These are phyloP conservation scores for Penicillium sp. DNA, from an alignment of 2,329 filamentous ascomycete genomes.

Conservation along the genomic window DNA sequence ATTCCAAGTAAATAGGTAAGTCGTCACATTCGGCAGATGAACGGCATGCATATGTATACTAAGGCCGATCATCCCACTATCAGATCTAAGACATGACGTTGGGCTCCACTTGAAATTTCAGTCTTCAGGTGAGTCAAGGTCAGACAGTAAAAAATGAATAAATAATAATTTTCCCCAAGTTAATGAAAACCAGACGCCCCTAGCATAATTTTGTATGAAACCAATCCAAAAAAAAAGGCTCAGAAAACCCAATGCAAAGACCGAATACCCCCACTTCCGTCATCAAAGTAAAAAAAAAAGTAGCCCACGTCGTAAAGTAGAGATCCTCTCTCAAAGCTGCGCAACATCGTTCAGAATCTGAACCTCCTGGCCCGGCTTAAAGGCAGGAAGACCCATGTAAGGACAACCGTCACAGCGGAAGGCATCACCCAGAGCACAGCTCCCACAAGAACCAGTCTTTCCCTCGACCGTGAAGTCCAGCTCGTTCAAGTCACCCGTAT, in stretches of 20 bases:
- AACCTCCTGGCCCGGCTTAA: constrained; percentile 95
- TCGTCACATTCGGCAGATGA: not conserved
- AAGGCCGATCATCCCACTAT: constrained; percentile 3
- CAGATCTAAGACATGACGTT: constrained; percentile 6
- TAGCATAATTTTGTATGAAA: constrained; percentile 3
- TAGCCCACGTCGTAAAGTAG: not conserved
- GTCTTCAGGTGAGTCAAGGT: not conserved
- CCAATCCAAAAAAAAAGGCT: not conserved
- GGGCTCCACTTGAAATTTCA: constrained; percentile 3
- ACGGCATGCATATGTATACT: not conserved
- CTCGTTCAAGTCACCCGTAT: constrained; percentile 65
- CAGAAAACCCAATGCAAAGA: not conserved
- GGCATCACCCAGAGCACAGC: constrained; percentile 86
- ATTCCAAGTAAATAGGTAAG: not conserved
- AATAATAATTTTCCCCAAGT: not conserved
- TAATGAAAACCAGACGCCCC: not conserved
- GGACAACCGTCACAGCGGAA: constrained; percentile 68
- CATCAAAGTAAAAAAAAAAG: constrained; percentile 1
- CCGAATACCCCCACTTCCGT: not conserved
- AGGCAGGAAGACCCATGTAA: constrained; percentile 84
- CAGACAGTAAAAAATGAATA: not conserved
- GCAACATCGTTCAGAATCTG: constrained; percentile 74
- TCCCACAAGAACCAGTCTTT: constrained; percentile 89
- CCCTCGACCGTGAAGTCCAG: constrained; percentile 96
- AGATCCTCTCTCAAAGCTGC: constrained; percentile 52